Evolutionary conservation across 257 asterid species (phyloP), one percentile per base, ranked within the genome.

Genomic region (Nicotiana undulata): DNA sequence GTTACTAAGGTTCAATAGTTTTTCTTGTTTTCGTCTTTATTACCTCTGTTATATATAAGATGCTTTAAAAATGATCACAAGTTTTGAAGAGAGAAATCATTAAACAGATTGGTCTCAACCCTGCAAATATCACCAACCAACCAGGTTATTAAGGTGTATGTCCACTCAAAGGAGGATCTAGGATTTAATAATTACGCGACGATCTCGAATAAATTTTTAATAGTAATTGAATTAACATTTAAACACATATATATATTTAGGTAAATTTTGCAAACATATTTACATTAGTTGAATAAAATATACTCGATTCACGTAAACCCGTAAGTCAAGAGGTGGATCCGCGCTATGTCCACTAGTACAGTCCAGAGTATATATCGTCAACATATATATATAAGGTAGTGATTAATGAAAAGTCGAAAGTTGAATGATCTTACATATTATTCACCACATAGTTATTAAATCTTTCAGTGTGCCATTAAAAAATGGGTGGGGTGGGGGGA

Each of bases 71-170:
- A 70, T 1, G 37, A 44, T 70, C 15, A 72, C 16, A 44, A 34
- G 7, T 46, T 74, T 70, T 49, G 63, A 74, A 74, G 61, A 74
- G 51, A 15, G 15, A 49, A 7, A 26, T 15, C 61, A 49, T 74
- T 74, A 26, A 74, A 46, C 20, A 49, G 40, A 74, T 46, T 74
- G 79, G 79, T 74, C 79, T 61, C 79, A 26, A 72, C 51, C 44
- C 61, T 74, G 79, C 44, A 74, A 70, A 70, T 20, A 22, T 44
- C 77, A 49, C 63, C 61, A 74, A 74, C 79, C 79, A 74, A 74
- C 63, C 63, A 49, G 49, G 79, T 49, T 74, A 22, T 44, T 72
- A 72, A 44, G 60, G 26, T 26, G 63, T 17, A 20, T 0, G 16
- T 46, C 22, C 24, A n/a, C 10, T 22, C 1, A 1, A 1, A 1